Base-by-base conservation (phyloP, 768 basidiomycete species). In the Suillus sp. region DNA sequence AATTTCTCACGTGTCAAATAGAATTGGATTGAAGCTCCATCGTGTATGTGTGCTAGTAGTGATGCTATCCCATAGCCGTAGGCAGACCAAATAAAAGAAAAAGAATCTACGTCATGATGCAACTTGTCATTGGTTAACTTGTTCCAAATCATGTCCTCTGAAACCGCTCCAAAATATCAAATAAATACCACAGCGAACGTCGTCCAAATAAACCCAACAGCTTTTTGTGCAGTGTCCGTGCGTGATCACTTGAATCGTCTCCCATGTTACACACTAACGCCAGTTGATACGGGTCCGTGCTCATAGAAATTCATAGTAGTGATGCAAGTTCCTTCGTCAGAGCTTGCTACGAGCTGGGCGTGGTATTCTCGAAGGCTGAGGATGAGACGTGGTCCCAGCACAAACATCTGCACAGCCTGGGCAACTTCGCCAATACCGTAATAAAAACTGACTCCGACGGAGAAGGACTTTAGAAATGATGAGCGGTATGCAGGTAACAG, bases 321-420 rank as follows among this genome's bases (percentile, higher is more conserved):
- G 18, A 51, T 2, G 18, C 16, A 30, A 20, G 50, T 51, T 20
- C 18, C 50, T 51, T 51, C 50, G 30, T 51, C 30, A 18, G 27
- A 48, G 25, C 25, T 25, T 8, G 3, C 27, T 10, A 11, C 30
- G 4, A 2, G 18, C 10, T 51, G 30, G 11, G 18, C 50, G 9
- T 51, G 50, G 18, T 30, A 51, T 51, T 51, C 30, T 51, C 50
- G 50, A 51, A 51, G 9, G 27, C 30, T 51, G 20, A 51, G 50
- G 18, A 51, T 51, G 18, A 51, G 50, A 32, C 50, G 30, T 11
- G 50, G 50, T 32, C 50, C 50, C 18, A 51, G 18, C 30, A 51
- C 27, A 51, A 51, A 51, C 30, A 51, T 32, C 9, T 51, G 50
- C 4, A 51, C 5, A 30, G 18, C 27, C 30, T 51, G 50, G 18